phyloP scores from a whole-genome alignment of 352 stramenopile species.

The Phytophthora fragariae region DNA sequence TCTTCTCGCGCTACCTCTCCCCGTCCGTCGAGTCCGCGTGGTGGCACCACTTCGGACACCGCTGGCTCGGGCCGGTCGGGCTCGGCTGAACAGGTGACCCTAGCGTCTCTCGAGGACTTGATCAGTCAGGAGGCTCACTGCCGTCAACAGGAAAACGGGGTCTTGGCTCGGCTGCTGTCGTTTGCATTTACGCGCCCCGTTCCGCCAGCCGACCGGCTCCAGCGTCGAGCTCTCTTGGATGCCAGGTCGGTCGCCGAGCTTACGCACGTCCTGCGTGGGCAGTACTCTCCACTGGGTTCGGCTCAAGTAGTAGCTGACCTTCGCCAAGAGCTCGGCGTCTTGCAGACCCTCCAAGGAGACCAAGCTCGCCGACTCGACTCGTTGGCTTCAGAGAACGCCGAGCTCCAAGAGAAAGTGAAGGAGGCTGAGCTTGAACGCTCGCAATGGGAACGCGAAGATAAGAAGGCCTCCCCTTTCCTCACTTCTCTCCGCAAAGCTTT shows the following conservation, averaged over 20 bases:
- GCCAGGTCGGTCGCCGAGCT: background rate
- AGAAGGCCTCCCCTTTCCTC: too few species aligned
- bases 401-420: background rate
- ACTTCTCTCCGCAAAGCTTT: too few species aligned
- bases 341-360: too few species aligned
- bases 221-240: background rate
- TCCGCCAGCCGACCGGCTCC: too few species aligned
- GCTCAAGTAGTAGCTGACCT: background rate
- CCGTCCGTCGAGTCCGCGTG: background rate
- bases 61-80: too few species aligned
- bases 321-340: too few species aligned
- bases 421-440: background rate
- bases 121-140: too few species aligned
- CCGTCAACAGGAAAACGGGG: background rate
- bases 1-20: too few species aligned
- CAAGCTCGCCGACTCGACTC: background rate
- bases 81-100: too few species aligned
- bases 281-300: background rate
- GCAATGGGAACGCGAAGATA: too few species aligned
- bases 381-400: background rate
- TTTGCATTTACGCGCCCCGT: background rate
- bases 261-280: background rate
- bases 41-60: background rate
- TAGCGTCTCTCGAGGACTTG: too few species aligned
- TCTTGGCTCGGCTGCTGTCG: background rate